Percentiles rank a stretch among this genome's conserved stretches.
Conservation (phyloP, 768 basidiomycete genomes). For the Termitomyces heimii region DNA sequence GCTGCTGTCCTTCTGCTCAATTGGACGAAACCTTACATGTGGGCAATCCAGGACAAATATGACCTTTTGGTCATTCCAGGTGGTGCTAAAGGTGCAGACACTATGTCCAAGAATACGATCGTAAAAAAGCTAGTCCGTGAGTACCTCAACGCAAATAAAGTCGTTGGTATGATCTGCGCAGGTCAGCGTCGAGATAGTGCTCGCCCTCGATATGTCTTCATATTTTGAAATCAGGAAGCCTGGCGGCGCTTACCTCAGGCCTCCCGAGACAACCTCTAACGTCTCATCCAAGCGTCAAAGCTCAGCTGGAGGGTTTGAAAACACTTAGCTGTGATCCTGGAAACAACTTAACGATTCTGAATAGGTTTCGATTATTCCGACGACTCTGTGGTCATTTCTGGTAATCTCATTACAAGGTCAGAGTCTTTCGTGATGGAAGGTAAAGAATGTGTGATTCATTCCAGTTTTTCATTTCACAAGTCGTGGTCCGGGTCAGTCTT, state of each 20-base stretch:
- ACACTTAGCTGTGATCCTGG: neutral
- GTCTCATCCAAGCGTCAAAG: conserved; percentile 71
- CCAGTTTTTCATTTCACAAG: conserved; percentile 24
- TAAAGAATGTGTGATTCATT: neutral
- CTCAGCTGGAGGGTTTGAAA: conserved; percentile 47
- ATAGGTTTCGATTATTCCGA: conserved; percentile 72
- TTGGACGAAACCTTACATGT: neutral
- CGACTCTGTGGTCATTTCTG: conserved; percentile 66
- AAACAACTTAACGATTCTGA: neutral
- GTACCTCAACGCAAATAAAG: conserved; percentile 47
- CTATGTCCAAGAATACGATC: conserved; percentile 48
- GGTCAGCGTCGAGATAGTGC: conserved; percentile 34
- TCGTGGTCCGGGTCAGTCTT: conserved; percentile 60
- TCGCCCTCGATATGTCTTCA: neutral
- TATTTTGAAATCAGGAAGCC: conserved; percentile 43
- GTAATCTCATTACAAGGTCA: conserved; percentile 73
- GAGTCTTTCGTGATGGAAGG: neutral
- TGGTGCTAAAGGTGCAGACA: conserved; percentile 73
- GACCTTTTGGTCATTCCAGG: conserved; percentile 75
- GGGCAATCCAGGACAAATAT: conserved; percentile 45
- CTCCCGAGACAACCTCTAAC: conserved; percentile 64
- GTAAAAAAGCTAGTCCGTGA: conserved; percentile 61
- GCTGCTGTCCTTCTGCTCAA: conserved; percentile 11
- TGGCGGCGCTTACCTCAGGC: conserved; percentile 57
- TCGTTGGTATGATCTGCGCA: conserved; percentile 84